A percentile compares a stretch with the other conserved stretches of the same genome.
phyloP scores from a whole-genome alignment of 1,139 yeast genomes.

The Debaryomyces udenii region DNA sequence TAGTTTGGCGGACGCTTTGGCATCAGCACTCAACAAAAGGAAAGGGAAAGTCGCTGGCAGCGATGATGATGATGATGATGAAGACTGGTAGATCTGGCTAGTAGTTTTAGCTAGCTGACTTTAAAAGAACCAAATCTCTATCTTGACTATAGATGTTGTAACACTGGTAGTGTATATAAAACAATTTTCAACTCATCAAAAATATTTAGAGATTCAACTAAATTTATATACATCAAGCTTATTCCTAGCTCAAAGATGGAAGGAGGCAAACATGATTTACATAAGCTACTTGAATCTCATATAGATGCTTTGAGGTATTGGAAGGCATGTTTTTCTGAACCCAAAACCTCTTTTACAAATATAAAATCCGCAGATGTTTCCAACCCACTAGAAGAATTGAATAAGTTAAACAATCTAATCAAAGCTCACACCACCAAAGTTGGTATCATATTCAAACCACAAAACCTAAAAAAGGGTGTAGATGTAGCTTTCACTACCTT shows the following conservation, averaged over 20 bases:
- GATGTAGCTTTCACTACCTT: constrained; percentile 58
- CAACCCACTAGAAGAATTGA: constrained; percentile 57
- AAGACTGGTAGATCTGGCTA: constrained; percentile 27
- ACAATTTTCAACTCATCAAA: not conserved
- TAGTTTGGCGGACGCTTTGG: constrained; percentile 81
- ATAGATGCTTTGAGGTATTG: constrained; percentile 41
- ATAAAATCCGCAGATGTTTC: constrained; percentile 40
- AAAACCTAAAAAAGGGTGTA: constrained; percentile 37
- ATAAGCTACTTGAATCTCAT: constrained; percentile 32
- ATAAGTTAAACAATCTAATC: constrained; percentile 60
- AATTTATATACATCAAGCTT: not conserved
- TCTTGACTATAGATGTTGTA: not conserved
- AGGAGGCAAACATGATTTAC: constrained; percentile 14
- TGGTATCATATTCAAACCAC: constrained; percentile 75
- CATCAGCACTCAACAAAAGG: constrained; percentile 80
- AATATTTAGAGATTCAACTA: not conserved
- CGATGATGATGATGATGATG: constrained; percentile 83
- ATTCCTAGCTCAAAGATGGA: not conserved
- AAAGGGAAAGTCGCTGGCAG: constrained; percentile 81
- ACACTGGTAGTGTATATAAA: constrained; percentile 4
- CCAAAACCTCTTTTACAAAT: constrained; percentile 12
- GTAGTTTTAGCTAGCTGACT: not conserved
- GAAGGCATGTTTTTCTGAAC: constrained; percentile 22
- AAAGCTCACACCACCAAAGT: constrained; percentile 79
- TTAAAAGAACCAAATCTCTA: not conserved